Percentiles rank a stretch among this genome's conserved stretches.
These are phyloP conservation scores for Tetracladium marchalianum DNA, from an alignment of 495 filamentous ascomycete genomes.

Conservation along the genomic window DNA sequence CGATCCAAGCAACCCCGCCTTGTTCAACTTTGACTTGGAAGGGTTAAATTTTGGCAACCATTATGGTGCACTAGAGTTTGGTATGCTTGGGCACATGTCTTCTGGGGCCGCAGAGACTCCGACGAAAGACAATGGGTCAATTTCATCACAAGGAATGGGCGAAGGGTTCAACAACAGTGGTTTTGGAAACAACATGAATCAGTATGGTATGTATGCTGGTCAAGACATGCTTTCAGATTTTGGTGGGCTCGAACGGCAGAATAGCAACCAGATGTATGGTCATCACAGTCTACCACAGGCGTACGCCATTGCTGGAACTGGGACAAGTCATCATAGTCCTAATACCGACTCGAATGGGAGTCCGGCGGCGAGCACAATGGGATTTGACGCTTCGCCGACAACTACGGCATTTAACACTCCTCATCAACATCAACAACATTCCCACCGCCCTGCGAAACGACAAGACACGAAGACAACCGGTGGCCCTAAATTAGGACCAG, in stretches of 20 bases:
- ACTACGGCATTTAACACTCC: constrained; percentile 11
- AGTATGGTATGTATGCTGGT: constrained; percentile 16
- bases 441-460: constrained; percentile 14
- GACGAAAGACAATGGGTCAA: constrained; percentile 43
- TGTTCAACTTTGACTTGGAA: constrained; percentile 90
- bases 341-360: constrained; percentile 25
- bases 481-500: constrained; percentile 11
- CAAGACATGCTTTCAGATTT: constrained; percentile 16
- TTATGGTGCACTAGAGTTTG: constrained; percentile 87
- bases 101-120: constrained; percentile 73
- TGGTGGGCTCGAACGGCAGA: constrained; percentile 4
- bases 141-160: constrained; percentile 22
- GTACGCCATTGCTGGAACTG: constrained; percentile 60
- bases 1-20: constrained; percentile 78
- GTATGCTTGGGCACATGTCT: constrained; percentile 90
- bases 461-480: constrained; percentile 10
- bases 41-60: constrained; percentile 93
- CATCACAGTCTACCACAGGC: constrained; percentile 42
- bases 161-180: constrained; percentile 26
- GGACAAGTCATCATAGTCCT: constrained; percentile 53
- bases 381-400: constrained; percentile 16
- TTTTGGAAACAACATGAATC: constrained; percentile 27
- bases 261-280: constrained; percentile 7
- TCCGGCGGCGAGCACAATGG: constrained; percentile 13
- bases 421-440: not conserved